These are phyloP conservation scores for Citrullus mucosospermus DNA, from an alignment of 306 rosid genomes.

Conservation along the genomic window DNA sequence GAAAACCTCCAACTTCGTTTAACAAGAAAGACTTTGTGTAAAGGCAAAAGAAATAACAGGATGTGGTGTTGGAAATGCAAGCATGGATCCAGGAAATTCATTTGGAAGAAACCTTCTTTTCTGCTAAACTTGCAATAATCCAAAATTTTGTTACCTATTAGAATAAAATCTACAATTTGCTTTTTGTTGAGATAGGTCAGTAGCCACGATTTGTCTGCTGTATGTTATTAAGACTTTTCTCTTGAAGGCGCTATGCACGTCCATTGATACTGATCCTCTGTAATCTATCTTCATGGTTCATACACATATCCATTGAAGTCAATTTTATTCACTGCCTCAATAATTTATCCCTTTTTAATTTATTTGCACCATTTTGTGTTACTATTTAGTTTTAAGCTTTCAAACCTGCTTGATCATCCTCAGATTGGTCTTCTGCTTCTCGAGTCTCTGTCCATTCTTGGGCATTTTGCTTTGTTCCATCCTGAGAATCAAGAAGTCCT, in stretches of 20 bases:
- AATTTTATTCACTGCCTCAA: neutral
- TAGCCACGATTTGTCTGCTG: neutral
- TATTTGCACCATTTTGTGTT: neutral
- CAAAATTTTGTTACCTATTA: neutral
- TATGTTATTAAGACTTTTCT: too few species aligned
- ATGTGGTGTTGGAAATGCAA: neutral
- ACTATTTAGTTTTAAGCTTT: neutral
- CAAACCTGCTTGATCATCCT: slow-evolving; percentile 13
- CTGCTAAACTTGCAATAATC: neutral
- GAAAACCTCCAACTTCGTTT: neutral
- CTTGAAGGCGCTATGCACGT: too few species aligned
- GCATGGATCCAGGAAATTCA: neutral
- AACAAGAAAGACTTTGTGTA: neutral
- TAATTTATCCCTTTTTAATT: neutral
- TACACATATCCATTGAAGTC: neutral
- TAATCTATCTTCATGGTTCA: neutral
- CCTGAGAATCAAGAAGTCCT: slow-evolving; percentile 91
- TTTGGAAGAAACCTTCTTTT: neutral
- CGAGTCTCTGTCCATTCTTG: slow-evolving; percentile 72
- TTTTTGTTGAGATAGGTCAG: neutral
- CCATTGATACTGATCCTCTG: too few species aligned
- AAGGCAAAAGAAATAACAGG: neutral
- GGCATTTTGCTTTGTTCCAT: slow-evolving; percentile 88
- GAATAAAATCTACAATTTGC: neutral
- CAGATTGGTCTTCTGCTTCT: slow-evolving; percentile 81